Evolutionary conservation across 2,329 filamentous ascomycete genomes (phyloP).

Genomic region (Berkeleyomyces rouxiae): DNA sequence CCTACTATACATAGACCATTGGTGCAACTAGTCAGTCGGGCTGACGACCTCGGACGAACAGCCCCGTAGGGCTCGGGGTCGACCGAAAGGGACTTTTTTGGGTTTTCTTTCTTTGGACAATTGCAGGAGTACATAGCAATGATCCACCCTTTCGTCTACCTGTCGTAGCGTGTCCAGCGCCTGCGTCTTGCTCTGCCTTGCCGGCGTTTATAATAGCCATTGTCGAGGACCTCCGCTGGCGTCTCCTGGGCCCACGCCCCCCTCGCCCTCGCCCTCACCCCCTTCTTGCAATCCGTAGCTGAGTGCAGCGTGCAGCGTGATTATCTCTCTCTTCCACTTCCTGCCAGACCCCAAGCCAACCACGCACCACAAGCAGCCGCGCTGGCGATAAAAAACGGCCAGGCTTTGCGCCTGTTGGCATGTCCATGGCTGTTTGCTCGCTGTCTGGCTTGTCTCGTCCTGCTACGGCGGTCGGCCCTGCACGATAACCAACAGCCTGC

Average conservation of each 20-base stretch:
- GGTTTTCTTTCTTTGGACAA: neutral
- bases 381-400: neutral
- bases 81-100: neutral
- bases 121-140: no score
- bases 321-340: neutral
- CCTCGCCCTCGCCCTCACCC: neutral
- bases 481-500: neutral
- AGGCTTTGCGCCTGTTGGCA: neutral
- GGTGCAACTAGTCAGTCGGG: neutral
- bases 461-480: neutral
- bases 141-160: no score
- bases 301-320: neutral
- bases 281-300: neutral
- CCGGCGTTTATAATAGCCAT: no score
- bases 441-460: neutral
- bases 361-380: conserved; percentile 1
- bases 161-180: no score
- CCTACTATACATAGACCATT: neutral
- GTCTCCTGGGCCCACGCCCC: no score
- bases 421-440: neutral
- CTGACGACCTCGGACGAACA: neutral
- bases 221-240: no score
- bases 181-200: no score
- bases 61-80: neutral
- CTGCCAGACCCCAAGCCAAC: neutral